Base-by-base conservation (phyloP, 257 asterid species). In the Ajuga chamaepitys region DNA sequence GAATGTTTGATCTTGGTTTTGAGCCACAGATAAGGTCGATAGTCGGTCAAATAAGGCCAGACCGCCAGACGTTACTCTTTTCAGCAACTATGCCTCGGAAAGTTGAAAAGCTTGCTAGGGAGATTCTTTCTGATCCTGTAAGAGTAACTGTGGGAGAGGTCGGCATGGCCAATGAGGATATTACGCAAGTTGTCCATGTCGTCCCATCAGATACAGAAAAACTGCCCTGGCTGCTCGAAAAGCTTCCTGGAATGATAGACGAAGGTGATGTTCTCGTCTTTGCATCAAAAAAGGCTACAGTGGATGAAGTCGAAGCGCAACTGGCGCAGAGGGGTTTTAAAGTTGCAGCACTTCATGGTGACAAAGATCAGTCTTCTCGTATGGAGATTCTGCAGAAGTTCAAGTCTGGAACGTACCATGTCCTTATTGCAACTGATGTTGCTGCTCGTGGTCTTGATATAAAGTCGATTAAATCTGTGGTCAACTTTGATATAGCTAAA, bases 381-480 rank as follows among this genome's bases (percentile, higher is more conserved):
- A 88, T 85, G 81, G 97, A 93, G 68, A 88, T 77, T 44, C 60
- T 93, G 81, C 99, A 87, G 13, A 89, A 88, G 70, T 93, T 89
- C 76, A 93, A 93, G 70, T 81, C 95, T 57, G 99, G 99, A 66
- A 82, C 76, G 12, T 86, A 80, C 75, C 99, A 93, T 74, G 97
- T 93, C 63, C 97, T 93, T 58, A 78, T 93, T 68, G 99, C 99
- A 67, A 93, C 99, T 61, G 99, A 93, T 84, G 99, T 93, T 73
- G 99, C 99, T 74, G 97, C 99, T 73, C 97, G 97, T 38, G 99
- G 99, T 71, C 96, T 93, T 79, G 99, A 93, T 81, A 93, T 93
- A 78, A 93, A 89, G 83, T 93, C 99, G 55, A 88, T 93, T 54
- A 93, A 93, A 76, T 87, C 99, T 20, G 99, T 93, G 67, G 95